Conservation (phyloP, 2,329 filamentous ascomycete genomes). For the Cladosporium oxysporum region DNA sequence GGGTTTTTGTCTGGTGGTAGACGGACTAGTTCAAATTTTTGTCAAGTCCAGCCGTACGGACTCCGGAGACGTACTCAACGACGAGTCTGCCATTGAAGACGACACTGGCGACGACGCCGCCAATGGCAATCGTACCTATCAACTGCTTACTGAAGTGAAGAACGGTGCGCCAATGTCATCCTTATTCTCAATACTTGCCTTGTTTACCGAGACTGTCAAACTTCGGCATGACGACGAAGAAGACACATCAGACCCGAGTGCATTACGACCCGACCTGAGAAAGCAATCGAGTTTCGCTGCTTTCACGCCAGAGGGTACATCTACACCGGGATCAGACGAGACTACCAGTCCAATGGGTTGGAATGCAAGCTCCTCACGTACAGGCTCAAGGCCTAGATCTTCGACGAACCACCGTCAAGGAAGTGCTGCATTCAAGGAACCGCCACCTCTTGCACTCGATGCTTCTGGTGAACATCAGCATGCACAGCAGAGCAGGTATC, state of each 20-base stretch:
- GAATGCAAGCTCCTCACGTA: constrained; percentile 27
- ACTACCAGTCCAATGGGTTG: constrained; percentile 29
- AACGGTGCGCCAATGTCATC: constrained; percentile 99
- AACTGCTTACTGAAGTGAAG: constrained; percentile 93
- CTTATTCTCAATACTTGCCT: constrained; percentile 90
- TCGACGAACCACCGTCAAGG: constrained; percentile 21
- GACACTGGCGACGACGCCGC: constrained; percentile 64
- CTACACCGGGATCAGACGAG: constrained; percentile 29
- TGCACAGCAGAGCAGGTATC: constrained; percentile 27
- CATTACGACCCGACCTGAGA: constrained; percentile 28
- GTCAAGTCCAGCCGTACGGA: constrained; percentile 78
- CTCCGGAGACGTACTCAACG: constrained; percentile 41
- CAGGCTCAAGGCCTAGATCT: constrained; percentile 31
- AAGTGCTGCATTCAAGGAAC: constrained; percentile 30
- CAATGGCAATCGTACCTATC: constrained; percentile 79
- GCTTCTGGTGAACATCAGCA: constrained; percentile 30
- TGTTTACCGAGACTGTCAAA: constrained; percentile 94
- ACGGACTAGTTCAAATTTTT: constrained; percentile 95
- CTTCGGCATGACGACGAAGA: constrained; percentile 71
- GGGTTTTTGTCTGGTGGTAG: constrained; percentile 95
- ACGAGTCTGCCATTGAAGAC: constrained; percentile 45
- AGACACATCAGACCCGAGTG: constrained; percentile 40
- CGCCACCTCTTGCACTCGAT: constrained; percentile 34
- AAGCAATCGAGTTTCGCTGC: constrained; percentile 27
- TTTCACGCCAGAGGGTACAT: constrained; percentile 24